Conservation (phyloP, 2,329 filamentous ascomycete genomes). For the Exophiala calicioides region DNA sequence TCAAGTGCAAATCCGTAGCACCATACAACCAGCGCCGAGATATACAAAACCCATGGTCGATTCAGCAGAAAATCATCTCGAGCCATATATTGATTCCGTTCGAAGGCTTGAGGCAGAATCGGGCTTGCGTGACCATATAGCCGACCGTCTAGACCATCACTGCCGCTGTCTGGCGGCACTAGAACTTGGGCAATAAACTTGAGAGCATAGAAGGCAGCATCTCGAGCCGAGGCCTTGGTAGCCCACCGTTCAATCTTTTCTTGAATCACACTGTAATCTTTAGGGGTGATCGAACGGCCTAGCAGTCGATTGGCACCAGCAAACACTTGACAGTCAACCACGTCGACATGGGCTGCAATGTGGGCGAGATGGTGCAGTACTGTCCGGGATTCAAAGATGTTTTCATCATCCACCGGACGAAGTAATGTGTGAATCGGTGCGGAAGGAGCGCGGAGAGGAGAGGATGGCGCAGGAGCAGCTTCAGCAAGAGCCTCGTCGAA, state of each 20-base stretch:
- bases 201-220: conserved; percentile 89
- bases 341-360: conserved; percentile 97
- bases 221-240: conserved; percentile 79
- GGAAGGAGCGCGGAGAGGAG: conserved; percentile 49
- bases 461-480: conserved; percentile 39
- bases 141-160: conserved; percentile 41
- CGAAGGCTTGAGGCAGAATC: conserved; percentile 32
- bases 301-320: conserved; percentile 82
- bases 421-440: conserved; percentile 38
- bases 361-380: conserved; percentile 92
- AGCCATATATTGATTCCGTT: conserved; percentile 67
- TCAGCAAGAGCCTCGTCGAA: conserved; percentile 80
- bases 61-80: conserved; percentile 88
- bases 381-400: conserved; percentile 82
- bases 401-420: conserved; percentile 58
- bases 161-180: conserved; percentile 51
- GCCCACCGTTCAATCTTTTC: conserved; percentile 84
- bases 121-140: conserved; percentile 34
- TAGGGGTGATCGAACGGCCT: conserved; percentile 77
- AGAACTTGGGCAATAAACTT: conserved; percentile 86
- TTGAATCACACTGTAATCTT: conserved; percentile 77
- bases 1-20: conserved; percentile 90
- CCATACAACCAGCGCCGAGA: conserved; percentile 90
- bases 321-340: conserved; percentile 96
- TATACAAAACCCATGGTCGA: conserved; percentile 92